Evolutionary conservation across 805 yeast species (phyloP).

Genomic region (Cyberlindnera lachancei): DNA sequence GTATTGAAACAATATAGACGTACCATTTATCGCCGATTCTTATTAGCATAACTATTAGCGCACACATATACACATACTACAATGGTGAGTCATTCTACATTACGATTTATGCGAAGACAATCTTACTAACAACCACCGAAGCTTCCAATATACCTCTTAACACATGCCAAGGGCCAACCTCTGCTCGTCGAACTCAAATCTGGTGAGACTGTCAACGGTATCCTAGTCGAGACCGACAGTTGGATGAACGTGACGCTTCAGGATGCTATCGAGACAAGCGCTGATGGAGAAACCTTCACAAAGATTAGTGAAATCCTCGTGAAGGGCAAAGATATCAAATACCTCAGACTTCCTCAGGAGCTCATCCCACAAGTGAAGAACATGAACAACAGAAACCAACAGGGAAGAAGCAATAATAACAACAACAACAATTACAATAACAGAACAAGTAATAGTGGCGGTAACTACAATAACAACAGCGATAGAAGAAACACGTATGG

Average conservation of each 20-base stretch:
- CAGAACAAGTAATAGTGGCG: conserved; percentile 22
- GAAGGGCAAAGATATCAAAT: conserved; percentile 79
- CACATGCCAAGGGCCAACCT: conserved; percentile 85
- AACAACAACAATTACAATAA: conserved; percentile 35
- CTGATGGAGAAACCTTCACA: conserved; percentile 51
- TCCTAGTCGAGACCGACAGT: conserved; percentile 76
- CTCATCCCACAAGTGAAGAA: conserved; percentile 71
- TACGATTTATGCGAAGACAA: too few relatives aligned
- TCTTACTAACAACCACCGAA: conserved; percentile 20
- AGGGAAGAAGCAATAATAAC: conserved; percentile 36
- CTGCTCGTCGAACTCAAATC: conserved; percentile 84
- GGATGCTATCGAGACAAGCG: conserved; percentile 63
- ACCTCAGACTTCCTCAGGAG: conserved; percentile 67
- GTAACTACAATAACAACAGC: conserved; percentile 27
- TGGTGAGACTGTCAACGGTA: conserved; percentile 86
- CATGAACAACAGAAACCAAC: conserved; percentile 45
- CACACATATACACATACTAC: too few relatives aligned
- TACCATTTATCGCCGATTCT: too few relatives aligned
- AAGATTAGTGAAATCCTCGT: conserved; percentile 71
- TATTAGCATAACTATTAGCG: too few relatives aligned
- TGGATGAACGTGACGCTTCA: conserved; percentile 91
- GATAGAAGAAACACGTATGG: conserved; percentile 16
- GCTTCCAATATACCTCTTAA: conserved; percentile 88
- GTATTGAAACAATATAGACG: too few relatives aligned
- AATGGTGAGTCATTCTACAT: too few relatives aligned